Evolutionary conservation across 225 moss, liverwort and hornwort genomes (phyloP), one percentile per base, ranked within the genome.

Genomic region (Polytrichum commune): DNA sequence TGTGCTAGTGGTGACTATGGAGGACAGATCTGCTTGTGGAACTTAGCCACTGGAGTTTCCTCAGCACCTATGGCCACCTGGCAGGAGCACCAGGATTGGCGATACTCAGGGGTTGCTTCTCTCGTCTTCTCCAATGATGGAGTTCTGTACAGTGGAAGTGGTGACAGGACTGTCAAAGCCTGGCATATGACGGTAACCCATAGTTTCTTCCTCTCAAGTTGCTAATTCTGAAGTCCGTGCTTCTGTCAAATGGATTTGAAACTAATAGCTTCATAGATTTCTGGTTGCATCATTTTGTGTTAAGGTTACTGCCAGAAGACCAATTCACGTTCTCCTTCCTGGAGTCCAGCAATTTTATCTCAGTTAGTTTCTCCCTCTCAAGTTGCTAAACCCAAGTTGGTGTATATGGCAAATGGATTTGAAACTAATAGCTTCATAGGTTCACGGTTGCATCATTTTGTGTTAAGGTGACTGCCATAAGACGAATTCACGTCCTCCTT

Each of bases 1-100:
- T 89, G 85, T 79, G 80, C 91, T 54, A 98, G 97, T 78, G 97
- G 97, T 64, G 97, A 98, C 70, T 90, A 80, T 53, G 75, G 60
- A 35, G 91, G 89, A 69, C 77, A 80, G 32, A 84, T 97, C 25
- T 84, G 67, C 73, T 88, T 81, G 3, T 97, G 97, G 94, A 82
- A 77, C 66, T 53, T 94, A 65, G 81, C 76, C 19, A 71, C 70
- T 8, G 29, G 67, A 60, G 73, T 67, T 20, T 64, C 55, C 64
- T 72, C 80, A 55, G 69, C 68, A 66, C 69, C 85, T 19, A 68
- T 91, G n/a, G 80, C 85, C 27, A 84, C 85, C 56, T 97, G 94
- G 97, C 88, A 81, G 75, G 97, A 91, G 70, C 97, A 94, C 75
- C 72, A 80, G 58, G 92, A 97, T 75, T 97, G 94, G 94, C 83